These are phyloP conservation scores for Hymenoscyphus repandus DNA, from an alignment of 2,329 filamentous ascomycete genomes.

Conservation along the genomic window DNA sequence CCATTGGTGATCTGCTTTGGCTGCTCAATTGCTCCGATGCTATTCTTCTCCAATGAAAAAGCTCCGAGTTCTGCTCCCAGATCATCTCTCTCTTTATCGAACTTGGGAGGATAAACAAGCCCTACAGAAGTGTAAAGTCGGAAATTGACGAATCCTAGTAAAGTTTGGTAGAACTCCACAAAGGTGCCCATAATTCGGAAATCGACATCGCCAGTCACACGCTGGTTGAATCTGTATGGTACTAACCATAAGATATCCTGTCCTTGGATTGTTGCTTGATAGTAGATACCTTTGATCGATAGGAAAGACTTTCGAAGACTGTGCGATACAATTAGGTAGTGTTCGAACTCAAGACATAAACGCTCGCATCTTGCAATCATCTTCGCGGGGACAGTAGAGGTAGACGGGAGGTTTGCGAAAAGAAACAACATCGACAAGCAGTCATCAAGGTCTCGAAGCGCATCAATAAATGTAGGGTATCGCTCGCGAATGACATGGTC, in stretches of 20 bases:
- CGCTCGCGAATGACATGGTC: constrained; percentile 97
- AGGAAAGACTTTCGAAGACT: constrained; percentile 93
- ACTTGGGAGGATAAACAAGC: constrained; percentile 92
- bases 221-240: constrained; percentile 96
- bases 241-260: constrained; percentile 97
- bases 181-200: constrained; percentile 99
- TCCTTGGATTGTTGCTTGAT: constrained; percentile 94
- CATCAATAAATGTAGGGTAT: constrained; percentile 95
- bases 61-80: constrained; percentile 84
- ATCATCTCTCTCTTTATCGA: constrained; percentile 81
- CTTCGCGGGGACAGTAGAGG: constrained; percentile 83
- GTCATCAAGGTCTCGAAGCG: constrained; percentile 90
- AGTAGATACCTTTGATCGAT: constrained; percentile 99
- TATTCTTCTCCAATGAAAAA: constrained; percentile 80
- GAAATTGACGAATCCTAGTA: constrained; percentile 95
- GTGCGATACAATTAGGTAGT: constrained; percentile 91
- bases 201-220: constrained; percentile 88
- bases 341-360: constrained; percentile 91
- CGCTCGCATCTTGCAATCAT: constrained; percentile 94
- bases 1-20: constrained; percentile 47
- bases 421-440: constrained; percentile 95
- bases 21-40: constrained; percentile 48
- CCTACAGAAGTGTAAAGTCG: constrained; percentile 86
- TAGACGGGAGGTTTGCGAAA: constrained; percentile 93
- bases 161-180: constrained; percentile 96